Percentiles rank a stretch among this genome's conserved stretches.
phyloP scores from a whole-genome alignment of 371 early-diverging fungal species.

The Mucor lusitanicus region DNA sequence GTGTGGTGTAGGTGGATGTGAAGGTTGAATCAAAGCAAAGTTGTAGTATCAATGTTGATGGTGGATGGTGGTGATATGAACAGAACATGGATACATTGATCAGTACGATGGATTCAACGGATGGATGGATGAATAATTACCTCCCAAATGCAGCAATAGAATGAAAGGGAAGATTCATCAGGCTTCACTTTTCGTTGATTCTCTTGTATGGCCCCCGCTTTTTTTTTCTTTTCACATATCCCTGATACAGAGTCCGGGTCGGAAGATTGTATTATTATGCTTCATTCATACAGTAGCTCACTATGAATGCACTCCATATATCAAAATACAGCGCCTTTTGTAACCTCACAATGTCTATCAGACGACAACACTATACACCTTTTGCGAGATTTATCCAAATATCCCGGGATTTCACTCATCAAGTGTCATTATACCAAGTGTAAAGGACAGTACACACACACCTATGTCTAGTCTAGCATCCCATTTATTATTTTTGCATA shows the following conservation, averaged over 20 bases:
- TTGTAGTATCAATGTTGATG: not conserved
- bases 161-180: constrained; percentile 23
- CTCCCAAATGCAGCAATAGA: constrained; percentile 26
- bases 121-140: constrained; percentile 15
- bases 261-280: not conserved
- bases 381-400: too few species aligned
- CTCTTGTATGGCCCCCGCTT: not conserved
- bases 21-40: not conserved
- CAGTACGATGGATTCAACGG: not conserved
- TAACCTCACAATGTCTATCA: too few species aligned
- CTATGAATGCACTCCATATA: too few species aligned
- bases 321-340: too few species aligned
- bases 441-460: too few species aligned
- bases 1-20: not conserved
- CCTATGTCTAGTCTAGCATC: not conserved
- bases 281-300: not conserved
- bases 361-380: too few species aligned
- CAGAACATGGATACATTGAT: not conserved
- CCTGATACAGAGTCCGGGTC: not conserved
- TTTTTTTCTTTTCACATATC: not conserved
- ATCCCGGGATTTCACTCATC: too few species aligned
- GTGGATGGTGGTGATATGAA: not conserved
- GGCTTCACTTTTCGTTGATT: not conserved
- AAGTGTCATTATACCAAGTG: too few species aligned
- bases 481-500: not conserved